These are phyloP conservation scores for Fomes fomentarius DNA, from an alignment of 1,284 basidiomycete species.

Conservation along the genomic window DNA sequence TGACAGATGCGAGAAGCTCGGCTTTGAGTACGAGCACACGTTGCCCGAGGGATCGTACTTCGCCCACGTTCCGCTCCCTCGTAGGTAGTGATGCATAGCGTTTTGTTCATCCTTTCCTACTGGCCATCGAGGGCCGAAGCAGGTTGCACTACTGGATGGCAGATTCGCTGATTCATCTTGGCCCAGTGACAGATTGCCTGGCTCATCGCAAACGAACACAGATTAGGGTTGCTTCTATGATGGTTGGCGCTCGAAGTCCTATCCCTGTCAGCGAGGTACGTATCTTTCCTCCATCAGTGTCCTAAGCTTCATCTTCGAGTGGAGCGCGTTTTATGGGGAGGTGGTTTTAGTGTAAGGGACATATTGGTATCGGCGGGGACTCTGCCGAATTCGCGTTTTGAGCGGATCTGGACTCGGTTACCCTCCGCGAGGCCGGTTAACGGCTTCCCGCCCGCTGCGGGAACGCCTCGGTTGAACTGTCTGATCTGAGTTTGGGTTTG, in stretches of 20 bases:
- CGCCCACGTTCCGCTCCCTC: too few species aligned
- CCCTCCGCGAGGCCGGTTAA: slow-evolving; percentile 76
- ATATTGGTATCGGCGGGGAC: slow-evolving; percentile 81
- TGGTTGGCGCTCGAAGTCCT: too few species aligned
- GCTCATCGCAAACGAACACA: slow-evolving; percentile 52
- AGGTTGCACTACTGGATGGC: slow-evolving; percentile 30
- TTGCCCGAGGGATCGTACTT: slow-evolving; percentile 90
- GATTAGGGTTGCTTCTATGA: too few species aligned
- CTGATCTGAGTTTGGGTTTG: too few species aligned
- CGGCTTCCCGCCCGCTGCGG: slow-evolving; percentile 55
- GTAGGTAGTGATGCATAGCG: slow-evolving; percentile 53
- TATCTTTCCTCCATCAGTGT: neutral
- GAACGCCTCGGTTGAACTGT: slow-evolving; percentile 14
- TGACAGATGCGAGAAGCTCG: slow-evolving; percentile 80
- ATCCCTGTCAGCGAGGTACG: slow-evolving; percentile 23
- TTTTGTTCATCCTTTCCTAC: slow-evolving; percentile 75
- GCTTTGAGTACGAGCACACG: slow-evolving; percentile 86
- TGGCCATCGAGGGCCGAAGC: slow-evolving; percentile 75
- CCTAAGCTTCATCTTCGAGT: too few species aligned
- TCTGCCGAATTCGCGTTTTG: slow-evolving; percentile 92
- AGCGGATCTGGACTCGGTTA: slow-evolving; percentile 87
- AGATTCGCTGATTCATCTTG: neutral
- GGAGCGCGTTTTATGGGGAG: neutral
- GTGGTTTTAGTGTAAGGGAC: slow-evolving; percentile 92
- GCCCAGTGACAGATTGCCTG: slow-evolving; percentile 59